These are phyloP conservation scores for Fraxinus americana DNA, from an alignment of 257 asterid genomes.

Conservation along the genomic window DNA sequence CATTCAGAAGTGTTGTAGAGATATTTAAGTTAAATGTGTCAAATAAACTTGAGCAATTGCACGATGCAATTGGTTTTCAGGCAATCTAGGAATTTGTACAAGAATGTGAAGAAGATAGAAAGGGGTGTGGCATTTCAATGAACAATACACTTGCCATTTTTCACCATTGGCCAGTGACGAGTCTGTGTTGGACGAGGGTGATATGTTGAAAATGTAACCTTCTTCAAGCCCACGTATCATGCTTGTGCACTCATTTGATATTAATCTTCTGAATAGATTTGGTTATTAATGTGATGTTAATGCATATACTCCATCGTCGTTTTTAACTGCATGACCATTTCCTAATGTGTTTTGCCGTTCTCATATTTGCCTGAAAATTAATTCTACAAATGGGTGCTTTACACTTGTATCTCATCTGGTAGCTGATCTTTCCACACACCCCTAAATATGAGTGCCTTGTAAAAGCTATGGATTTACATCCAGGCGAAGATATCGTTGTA, in stretches of 20 bases:
- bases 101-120: conserved; percentile 90
- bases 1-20: background rate
- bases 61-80: conserved; percentile 32
- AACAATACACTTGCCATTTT: conserved; percentile 86
- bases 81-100: conserved; percentile 86
- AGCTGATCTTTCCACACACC: conserved; percentile 10
- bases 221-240: background rate
- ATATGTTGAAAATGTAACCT: too few species aligned
- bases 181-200: too few species aligned
- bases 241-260: background rate
- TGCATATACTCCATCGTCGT: too few species aligned
- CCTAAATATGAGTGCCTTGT: conserved; percentile 34
- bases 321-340: background rate
- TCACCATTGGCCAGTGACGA: too few species aligned
- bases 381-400: too few species aligned
- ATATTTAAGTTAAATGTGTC: background rate
- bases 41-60: background rate
- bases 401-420: too few species aligned
- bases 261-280: background rate
- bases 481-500: too few species aligned
- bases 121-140: conserved; percentile 90
- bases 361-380: background rate
- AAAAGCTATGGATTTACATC: too few species aligned
- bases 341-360: background rate
- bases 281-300: too few species aligned